phyloP scores from a whole-genome alignment of 2,329 filamentous ascomycete species.

The Penicillium expansum region DNA sequence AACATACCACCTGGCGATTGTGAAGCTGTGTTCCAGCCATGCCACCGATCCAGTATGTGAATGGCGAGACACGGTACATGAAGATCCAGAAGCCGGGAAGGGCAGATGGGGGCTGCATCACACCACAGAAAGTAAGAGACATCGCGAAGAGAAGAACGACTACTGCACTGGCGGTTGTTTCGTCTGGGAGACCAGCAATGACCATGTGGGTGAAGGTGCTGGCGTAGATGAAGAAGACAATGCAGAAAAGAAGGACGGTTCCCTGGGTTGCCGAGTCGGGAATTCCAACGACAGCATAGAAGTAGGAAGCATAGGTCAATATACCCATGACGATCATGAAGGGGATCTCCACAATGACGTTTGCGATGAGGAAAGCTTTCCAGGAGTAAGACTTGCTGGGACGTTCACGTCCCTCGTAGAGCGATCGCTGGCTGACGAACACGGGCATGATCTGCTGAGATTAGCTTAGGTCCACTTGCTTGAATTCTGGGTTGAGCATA shows the following conservation, averaged over 20 bases:
- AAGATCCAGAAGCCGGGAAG: conserved; percentile 69
- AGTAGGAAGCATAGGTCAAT: conserved; percentile 76
- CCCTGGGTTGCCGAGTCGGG: conserved; percentile 65
- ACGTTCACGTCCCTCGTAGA: conserved; percentile 82
- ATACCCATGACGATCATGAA: conserved; percentile 75
- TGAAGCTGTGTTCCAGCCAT: conserved; percentile 70
- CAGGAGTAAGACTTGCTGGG: conserved; percentile 82
- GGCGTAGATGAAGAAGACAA: conserved; percentile 74
- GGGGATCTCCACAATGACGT: conserved; percentile 79
- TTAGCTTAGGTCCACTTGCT: neutral
- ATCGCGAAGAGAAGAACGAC: conserved; percentile 76
- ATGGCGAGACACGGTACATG: conserved; percentile 61
- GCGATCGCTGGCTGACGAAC: conserved; percentile 74
- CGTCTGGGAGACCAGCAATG: conserved; percentile 71
- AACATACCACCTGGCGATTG: conserved; percentile 64
- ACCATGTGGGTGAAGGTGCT: conserved; percentile 77
- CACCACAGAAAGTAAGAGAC: conserved; percentile 71
- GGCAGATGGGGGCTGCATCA: conserved; percentile 63
- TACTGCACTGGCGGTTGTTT: conserved; percentile 71
- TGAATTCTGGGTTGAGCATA: neutral
- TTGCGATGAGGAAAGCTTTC: conserved; percentile 79
- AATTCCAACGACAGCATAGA: conserved; percentile 70
- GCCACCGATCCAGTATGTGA: conserved; percentile 52
- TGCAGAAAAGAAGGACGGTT: conserved; percentile 74
- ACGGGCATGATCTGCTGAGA: conserved; percentile 64